Evolutionary conservation across 129 eudicot species (phyloP), one percentile per base, ranked within the genome.

Genomic region (Dittrichia graveolens): DNA sequence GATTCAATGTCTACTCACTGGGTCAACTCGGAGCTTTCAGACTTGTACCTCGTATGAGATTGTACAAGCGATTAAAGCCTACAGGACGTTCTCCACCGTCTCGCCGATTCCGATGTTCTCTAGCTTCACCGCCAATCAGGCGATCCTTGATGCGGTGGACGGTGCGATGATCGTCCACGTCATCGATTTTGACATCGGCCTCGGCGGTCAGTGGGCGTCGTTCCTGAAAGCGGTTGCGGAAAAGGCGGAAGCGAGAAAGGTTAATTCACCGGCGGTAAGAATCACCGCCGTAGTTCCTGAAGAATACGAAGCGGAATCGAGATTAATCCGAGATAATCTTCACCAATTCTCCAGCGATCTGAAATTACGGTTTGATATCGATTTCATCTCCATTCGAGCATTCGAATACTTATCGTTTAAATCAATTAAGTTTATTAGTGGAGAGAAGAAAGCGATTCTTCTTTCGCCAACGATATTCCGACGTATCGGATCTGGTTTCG

Each of bases 61-160:
- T 3, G 85, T 92, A 11, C 94, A 92, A 42, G 78, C 81, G 45
- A 92, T 92, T 41, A 85, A 87, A 72, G 87, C 97, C 31, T 74
- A 81, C 81, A 92, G 78, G 65, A 72, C 69, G 44, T 92, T 86
- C 78, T 86, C 96, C 8, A 80, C 59, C 57, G 83, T 92, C 61
- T 92, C 97, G 2, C 97, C 97, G 5, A 77, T 92, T 49, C 90
- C 96, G n/a, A 78, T 92, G 91, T 92, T 92, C 85, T 81, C 97
- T 49, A 83, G 86, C 78, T 89, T 92, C 82, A 85, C 97, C 62
- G 96, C 94, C 7, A 92, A 86, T 58, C 97, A 92, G 47, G 89
- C 97, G n/a, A 83, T 92, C 65, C 96, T 92, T 37, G 97, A 92
- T 50, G 96, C 96, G 3, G 69, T 86, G n/a, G 95, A 84, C 63